A percentile compares a stretch with the other conserved stretches of the same genome.
These are phyloP conservation scores for Debaryomyces prosopidis DNA, from an alignment of 805 yeast genomes.

Conservation along the genomic window DNA sequence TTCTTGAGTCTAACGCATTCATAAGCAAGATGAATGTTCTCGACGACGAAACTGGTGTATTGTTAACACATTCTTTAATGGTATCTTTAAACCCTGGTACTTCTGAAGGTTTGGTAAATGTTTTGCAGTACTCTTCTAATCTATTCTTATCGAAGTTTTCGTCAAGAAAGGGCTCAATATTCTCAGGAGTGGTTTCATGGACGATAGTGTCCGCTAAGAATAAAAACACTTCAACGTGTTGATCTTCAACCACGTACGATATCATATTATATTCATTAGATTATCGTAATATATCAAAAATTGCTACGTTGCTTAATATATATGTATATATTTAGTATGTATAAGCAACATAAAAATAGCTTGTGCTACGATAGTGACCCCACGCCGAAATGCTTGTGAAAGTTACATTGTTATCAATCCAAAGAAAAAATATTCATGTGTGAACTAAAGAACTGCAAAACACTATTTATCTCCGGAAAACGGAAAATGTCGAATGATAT, in stretches of 20 bases:
- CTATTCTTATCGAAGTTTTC: slow-evolving; percentile 26
- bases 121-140: slow-evolving; percentile 28
- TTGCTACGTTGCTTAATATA: too few species aligned
- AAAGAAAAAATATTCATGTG: too few species aligned
- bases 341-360: too few species aligned
- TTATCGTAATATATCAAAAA: too few species aligned
- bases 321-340: too few species aligned
- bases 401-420: too few species aligned
- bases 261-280: too few species aligned
- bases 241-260: slow-evolving; percentile 9
- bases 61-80: slow-evolving; percentile 12
- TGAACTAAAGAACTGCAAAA: too few species aligned
- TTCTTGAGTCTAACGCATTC: slow-evolving; percentile 28
- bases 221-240: slow-evolving; percentile 27
- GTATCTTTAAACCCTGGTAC: slow-evolving; percentile 25
- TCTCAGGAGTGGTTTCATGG: slow-evolving; percentile 30
- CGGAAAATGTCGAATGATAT: too few species aligned
- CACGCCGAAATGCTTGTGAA: too few species aligned
- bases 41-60: slow-evolving; percentile 15
- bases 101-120: slow-evolving; percentile 27
- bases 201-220: slow-evolving; percentile 35
- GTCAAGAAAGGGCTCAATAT: slow-evolving; percentile 23
- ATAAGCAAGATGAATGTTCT: slow-evolving; percentile 24
- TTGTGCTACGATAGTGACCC: too few species aligned
- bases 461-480: too few species aligned